phyloP scores from a whole-genome alignment of 75 land plant species.

The Adiantum capillusveneris region DNA sequence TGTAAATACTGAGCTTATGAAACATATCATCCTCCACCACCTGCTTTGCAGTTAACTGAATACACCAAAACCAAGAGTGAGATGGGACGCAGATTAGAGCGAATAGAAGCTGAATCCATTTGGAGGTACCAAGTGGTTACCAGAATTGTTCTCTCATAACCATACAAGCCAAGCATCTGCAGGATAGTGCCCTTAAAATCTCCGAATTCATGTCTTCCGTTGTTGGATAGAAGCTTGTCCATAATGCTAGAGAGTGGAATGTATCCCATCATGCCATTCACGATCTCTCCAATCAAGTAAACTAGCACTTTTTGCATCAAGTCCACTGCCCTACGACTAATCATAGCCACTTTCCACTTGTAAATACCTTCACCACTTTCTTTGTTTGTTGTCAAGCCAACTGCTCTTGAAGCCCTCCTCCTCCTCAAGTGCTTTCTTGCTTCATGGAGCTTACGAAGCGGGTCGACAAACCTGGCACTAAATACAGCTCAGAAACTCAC shows the following conservation, averaged over 20 bases:
- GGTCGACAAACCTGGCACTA: constrained; percentile 52
- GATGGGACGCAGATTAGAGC: background rate
- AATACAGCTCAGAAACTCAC: too few relatives aligned
- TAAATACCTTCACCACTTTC: constrained; percentile 1
- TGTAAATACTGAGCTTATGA: constrained; percentile 63
- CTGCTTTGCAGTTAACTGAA: constrained; percentile 85
- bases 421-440: constrained; percentile 9
- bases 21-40: constrained; percentile 89
- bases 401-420: background rate
- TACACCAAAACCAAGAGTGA: constrained; percentile 1
- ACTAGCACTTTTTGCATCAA: constrained; percentile 55
- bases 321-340: constrained; percentile 24
- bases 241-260: constrained; percentile 66
- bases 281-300: constrained; percentile 68
- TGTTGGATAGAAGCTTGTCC: constrained; percentile 81
- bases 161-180: constrained; percentile 89
- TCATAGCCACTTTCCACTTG: constrained; percentile 33
- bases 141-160: constrained; percentile 90
- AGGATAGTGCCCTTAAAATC: constrained; percentile 85
- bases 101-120: background rate
- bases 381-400: background rate
- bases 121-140: too few relatives aligned
- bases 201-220: constrained; percentile 84
- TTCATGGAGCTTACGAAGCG: constrained; percentile 31
- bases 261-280: constrained; percentile 93